These are phyloP conservation scores for Ulvella scutata DNA, from an alignment of 139 green algal genomes.

Conservation along the genomic window DNA sequence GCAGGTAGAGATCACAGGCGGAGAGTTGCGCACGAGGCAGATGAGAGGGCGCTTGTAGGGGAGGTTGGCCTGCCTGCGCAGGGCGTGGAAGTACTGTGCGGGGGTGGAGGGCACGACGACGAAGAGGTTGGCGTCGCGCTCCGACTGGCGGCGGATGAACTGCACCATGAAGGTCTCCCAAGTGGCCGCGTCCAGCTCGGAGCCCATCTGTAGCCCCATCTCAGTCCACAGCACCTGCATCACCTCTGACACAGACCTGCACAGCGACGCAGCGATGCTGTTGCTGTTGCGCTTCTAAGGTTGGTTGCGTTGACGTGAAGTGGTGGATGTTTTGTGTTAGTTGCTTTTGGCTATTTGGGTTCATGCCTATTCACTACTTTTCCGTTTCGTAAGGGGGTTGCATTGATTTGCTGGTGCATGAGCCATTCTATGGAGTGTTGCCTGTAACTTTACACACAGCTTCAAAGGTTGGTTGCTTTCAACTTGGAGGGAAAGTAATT, in stretches of 20 bases:
- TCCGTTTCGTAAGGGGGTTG: too few species aligned
- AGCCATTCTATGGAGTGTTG: too few species aligned
- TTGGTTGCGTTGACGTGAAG: too few species aligned
- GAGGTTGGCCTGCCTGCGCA: constrained; percentile 41
- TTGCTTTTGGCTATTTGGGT: too few species aligned
- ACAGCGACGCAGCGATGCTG: too few species aligned
- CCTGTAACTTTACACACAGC: too few species aligned
- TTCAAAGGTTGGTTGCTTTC: too few species aligned
- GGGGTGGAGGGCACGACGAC: constrained; percentile 46
- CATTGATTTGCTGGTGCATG: too few species aligned
- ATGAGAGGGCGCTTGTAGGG: constrained; percentile 36
- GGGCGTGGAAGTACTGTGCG: constrained; percentile 50
- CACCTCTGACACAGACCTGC: constrained; percentile 5
- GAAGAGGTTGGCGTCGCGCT: constrained; percentile 42
- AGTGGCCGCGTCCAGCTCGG: constrained; percentile 7
- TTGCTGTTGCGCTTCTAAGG: too few species aligned
- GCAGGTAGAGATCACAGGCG: neutral
- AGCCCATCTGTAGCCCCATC: constrained; percentile 21
- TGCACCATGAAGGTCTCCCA: constrained; percentile 52
- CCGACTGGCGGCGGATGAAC: constrained; percentile 35
- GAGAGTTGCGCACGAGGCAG: neutral
- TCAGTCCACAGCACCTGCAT: constrained; percentile 31
- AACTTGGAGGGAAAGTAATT: too few species aligned
- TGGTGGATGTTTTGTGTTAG: too few species aligned
- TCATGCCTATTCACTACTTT: too few species aligned